Base-by-base conservation (phyloP, 768 basidiomycete species). In the Zangia roseola region DNA sequence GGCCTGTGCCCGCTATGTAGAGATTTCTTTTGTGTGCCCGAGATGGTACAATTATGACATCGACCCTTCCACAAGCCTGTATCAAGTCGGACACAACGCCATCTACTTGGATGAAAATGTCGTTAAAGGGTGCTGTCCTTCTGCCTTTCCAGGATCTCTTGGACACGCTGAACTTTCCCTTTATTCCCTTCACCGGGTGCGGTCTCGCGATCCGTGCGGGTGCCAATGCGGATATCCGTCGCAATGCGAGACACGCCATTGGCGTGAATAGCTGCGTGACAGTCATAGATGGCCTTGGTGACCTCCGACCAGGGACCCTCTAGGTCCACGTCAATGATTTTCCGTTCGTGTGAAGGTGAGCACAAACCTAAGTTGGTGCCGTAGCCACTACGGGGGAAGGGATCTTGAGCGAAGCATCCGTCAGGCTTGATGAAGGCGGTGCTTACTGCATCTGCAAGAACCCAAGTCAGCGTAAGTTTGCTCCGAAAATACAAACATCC, bases 201-300 rank as follows among this genome's bases (percentile, higher is more conserved):
- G 16, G 85, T 76, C 33, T 78, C 71, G 51, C 84, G 80, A 68
- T 94, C 83, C 20, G 80, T 77, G 39, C 94, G 83, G 1, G 95
- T 97, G 36, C 95, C 95, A 45, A 98, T 94, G 23, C 95, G 86
- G 51, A 97, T 88, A 70, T 98, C 94, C 12, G 94, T 95, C 10
- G 90, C 90, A 45, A 94, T 78, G 43, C 86, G 82, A 14, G 82
- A 81, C 0, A 81, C 79, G 20, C 89, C 90, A 63, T 80, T 77
- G 1, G 79, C 81, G 54, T 94, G 92, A 6, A 94, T 86, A 2
- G 90, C 91, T 21, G 78, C 78, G 63, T 98, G 95, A 63, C 93
- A 97, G 52, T 88, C 89, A 55, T 92, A 89, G 53, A 98, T 97
- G 2, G 86, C 91, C 57, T 86, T 75, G 49, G 80, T 84, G 34